Base-by-base conservation (phyloP, 2,329 filamentous ascomycete species). In the Talaromyces albobiverticillius region DNA sequence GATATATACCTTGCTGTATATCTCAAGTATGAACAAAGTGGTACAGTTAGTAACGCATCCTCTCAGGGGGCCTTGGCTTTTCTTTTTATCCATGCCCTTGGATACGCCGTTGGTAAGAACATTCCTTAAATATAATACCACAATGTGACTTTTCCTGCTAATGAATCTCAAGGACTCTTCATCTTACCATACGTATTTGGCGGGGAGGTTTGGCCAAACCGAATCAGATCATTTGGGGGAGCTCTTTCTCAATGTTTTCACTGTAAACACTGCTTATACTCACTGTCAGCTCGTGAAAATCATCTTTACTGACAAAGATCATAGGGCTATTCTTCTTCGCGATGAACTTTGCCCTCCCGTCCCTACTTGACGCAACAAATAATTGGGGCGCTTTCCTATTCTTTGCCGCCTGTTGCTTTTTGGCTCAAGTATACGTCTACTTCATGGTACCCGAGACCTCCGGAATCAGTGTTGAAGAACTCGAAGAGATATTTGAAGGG, bases 351-450 rank as follows among this genome's bases (percentile, higher is more conserved):
- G 69, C 60, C 5, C 60, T 63, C 2, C 72, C 74, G 3, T 68
- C 67, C 0, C 58, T 76, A 2, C 62, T 76, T 2, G 40, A 55
- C 0, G 40, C 54, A 2, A 70, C 62, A 13, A 29, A 76, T 57
- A 67, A 73, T 38, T 76, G 73, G 73, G 74, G 74, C 4, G 71
- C 73, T 1, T 77, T 76, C 51, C 54, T 75, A n/a, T 74, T 75
- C 60, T 76, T 76, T 54, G 71, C 66, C 1, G 67, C 54, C 2
- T 75, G 68, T 67, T 75, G 71, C 56, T 62, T 67, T 22, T 34
- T 72, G 0, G 64, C 68, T 0, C 49, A 75, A 1, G 9, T 70
- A 9, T 76, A 76, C 50, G 67, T 71, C 1, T 76, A 63, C 57
- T 55, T 76, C 20, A 58, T 71, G 32, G 70, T 76, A 0, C 74